These are phyloP conservation scores for Alternaria sp. DNA, from an alignment of 2,329 filamentous ascomycete species.

Conservation along the genomic window DNA sequence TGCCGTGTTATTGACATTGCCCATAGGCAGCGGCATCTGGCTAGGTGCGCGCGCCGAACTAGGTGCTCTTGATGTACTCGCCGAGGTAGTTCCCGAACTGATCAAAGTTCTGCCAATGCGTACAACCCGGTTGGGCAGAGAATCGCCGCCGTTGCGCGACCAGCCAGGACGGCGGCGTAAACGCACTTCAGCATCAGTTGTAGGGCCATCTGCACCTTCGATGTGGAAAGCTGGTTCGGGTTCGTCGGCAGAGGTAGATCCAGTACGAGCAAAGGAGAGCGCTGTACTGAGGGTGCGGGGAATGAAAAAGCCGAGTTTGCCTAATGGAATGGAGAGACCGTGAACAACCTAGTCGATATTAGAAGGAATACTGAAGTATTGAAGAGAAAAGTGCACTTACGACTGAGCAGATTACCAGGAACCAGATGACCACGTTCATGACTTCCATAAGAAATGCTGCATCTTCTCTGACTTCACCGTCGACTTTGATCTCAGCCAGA, in stretches of 20 bases:
- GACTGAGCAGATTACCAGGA: conserved; percentile 82
- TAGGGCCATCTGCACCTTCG: conserved; percentile 24
- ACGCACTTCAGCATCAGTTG: conserved; percentile 33
- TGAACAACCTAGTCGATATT: conserved; percentile 70
- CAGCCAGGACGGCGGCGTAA: conserved; percentile 36
- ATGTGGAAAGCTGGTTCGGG: conserved; percentile 46
- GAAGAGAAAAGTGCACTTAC: conserved; percentile 60
- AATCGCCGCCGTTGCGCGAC: conserved; percentile 30
- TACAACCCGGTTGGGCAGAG: conserved; percentile 40
- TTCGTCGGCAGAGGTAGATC: conserved; percentile 24
- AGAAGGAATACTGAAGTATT: not conserved
- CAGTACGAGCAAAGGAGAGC: conserved; percentile 31
- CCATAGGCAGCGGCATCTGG: not conserved
- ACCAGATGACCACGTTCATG: conserved; percentile 82
- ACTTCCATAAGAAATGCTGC: conserved; percentile 71
- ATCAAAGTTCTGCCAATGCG: conserved; percentile 50
- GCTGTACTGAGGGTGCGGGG: conserved; percentile 69
- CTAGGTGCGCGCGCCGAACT: not conserved
- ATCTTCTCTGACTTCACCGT: conserved; percentile 71
- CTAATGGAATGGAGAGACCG: conserved; percentile 81
- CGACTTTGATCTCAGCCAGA: conserved; percentile 65
- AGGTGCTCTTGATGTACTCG: conserved; percentile 5
- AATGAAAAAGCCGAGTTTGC: conserved; percentile 70
- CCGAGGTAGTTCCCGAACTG: conserved; percentile 26
- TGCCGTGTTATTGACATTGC: not conserved